Evolutionary conservation across 2,329 filamentous ascomycete genomes (phyloP).

Genomic region (Juglanconis oblonga): DNA sequence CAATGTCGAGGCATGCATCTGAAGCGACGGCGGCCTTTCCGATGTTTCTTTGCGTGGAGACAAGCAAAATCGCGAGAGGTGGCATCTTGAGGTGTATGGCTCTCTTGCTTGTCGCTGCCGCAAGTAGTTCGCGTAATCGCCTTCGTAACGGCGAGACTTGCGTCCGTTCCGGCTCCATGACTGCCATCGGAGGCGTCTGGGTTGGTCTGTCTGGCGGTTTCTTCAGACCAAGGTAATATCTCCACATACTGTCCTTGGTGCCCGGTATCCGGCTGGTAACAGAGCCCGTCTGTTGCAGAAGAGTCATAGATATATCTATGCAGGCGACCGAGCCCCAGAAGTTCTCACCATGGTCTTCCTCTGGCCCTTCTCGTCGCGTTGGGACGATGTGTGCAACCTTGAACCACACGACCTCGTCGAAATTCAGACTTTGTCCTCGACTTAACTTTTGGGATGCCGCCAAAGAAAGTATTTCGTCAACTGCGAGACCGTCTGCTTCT

Average conservation of each 20-base stretch:
- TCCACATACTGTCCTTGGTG: slow-evolving; percentile 75
- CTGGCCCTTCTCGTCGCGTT: slow-evolving; percentile 48
- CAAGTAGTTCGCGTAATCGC: slow-evolving; percentile 78
- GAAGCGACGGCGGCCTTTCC: slow-evolving; percentile 81
- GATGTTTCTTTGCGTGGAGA: slow-evolving; percentile 89
- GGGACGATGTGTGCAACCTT: slow-evolving; percentile 73
- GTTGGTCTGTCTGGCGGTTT: slow-evolving; percentile 53
- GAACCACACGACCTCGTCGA: slow-evolving; percentile 82
- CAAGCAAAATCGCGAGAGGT: slow-evolving; percentile 81
- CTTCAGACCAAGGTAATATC: slow-evolving; percentile 81
- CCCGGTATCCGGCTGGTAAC: slow-evolving; percentile 78
- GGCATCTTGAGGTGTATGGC: slow-evolving; percentile 86
- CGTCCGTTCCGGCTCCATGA: slow-evolving; percentile 43
- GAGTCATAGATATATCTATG: slow-evolving; percentile 81
- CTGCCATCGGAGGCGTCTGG: slow-evolving; percentile 36
- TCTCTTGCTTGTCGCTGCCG: slow-evolving; percentile 82
- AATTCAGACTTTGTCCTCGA: slow-evolving; percentile 29
- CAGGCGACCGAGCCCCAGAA: slow-evolving; percentile 83
- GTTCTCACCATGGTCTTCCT: slow-evolving; percentile 62
- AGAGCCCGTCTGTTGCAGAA: slow-evolving; percentile 88
- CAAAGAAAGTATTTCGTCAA: slow-evolving; percentile 67
- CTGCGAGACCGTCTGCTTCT: slow-evolving; percentile 61
- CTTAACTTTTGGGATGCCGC: slow-evolving; percentile 37
- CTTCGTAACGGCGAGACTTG: slow-evolving; percentile 62
- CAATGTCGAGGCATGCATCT: slow-evolving; percentile 81